Conservation (phyloP, 768 basidiomycete species). For the Lyophyllum atratum region DNA sequence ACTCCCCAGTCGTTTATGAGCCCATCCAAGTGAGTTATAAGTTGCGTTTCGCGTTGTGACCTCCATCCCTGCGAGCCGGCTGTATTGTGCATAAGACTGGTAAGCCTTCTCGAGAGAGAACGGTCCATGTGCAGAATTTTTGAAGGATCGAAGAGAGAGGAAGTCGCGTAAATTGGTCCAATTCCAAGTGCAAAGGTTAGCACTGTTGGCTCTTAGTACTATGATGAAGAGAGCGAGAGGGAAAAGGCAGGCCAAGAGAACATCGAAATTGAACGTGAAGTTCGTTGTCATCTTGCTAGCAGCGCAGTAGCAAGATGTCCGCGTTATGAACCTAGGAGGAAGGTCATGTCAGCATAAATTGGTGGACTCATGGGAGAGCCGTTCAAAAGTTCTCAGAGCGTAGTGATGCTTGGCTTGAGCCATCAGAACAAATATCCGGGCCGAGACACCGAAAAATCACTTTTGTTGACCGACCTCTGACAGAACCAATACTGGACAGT, state of each 20-base stretch:
- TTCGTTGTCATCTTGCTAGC: background rate
- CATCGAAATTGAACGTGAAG: slow-evolving; percentile 31
- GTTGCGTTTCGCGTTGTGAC: slow-evolving; percentile 40
- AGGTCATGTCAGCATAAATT: background rate
- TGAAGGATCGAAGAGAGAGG: slow-evolving; percentile 22
- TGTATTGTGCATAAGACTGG: slow-evolving; percentile 46
- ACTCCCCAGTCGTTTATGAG: slow-evolving; percentile 50
- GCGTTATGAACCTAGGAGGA: background rate
- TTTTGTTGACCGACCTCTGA: background rate
- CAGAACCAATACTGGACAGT: background rate
- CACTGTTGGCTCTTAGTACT: slow-evolving; percentile 21
- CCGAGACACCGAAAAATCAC: no score
- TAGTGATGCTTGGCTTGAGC: background rate
- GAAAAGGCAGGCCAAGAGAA: slow-evolving; percentile 38
- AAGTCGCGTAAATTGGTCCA: slow-evolving; percentile 29
- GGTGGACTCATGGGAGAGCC: background rate
- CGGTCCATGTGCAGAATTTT: slow-evolving; percentile 23
- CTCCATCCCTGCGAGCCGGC: slow-evolving; percentile 41
- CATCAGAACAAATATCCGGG: background rate
- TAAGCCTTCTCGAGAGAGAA: slow-evolving; percentile 50
- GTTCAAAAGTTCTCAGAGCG: background rate
- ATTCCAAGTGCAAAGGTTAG: slow-evolving; percentile 21
- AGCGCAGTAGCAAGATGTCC: background rate
- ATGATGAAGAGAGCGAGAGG: slow-evolving; percentile 37
- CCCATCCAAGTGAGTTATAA: slow-evolving; percentile 44